These are phyloP conservation scores for Schoenoplectus triqueter DNA, from an alignment of 202 grass and related monocot species.

Conservation along the genomic window DNA sequence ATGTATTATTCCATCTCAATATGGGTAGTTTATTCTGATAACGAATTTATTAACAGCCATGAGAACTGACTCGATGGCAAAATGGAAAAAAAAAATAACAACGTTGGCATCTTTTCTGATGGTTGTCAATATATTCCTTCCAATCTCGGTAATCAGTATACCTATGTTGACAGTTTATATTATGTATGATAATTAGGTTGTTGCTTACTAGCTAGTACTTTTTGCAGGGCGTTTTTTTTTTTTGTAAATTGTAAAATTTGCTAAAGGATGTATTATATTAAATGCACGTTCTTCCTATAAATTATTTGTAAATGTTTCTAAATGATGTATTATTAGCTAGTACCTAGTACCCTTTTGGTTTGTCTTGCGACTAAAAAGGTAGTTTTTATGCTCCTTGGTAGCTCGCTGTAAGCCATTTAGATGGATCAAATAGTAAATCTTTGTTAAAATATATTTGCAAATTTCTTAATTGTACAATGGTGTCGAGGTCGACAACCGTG, in stretches of 20 bases:
- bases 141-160: not conserved
- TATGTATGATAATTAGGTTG: not conserved
- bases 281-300: not conserved
- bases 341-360: not conserved
- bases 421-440: not conserved
- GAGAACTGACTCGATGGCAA: not conserved
- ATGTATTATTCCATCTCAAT: not conserved
- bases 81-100: not conserved
- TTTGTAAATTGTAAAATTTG: conserved; percentile 10
- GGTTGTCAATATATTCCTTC: not conserved
- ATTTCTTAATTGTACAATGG: not conserved
- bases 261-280: not conserved
- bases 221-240: conserved; percentile 3
- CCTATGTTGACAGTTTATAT: not conserved
- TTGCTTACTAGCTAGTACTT: not conserved
- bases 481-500: not conserved
- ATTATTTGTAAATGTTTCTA: not conserved
- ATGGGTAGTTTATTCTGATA: not conserved
- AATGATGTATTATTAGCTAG: too few species aligned
- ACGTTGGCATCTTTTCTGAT: not conserved
- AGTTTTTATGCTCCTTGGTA: not conserved
- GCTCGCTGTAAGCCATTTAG: not conserved
- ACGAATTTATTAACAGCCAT: not conserved
- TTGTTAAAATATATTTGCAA: not conserved
- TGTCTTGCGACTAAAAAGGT: not conserved